Base-by-base conservation (phyloP, 1,284 basidiomycete species). In the Trametes hirsuta region DNA sequence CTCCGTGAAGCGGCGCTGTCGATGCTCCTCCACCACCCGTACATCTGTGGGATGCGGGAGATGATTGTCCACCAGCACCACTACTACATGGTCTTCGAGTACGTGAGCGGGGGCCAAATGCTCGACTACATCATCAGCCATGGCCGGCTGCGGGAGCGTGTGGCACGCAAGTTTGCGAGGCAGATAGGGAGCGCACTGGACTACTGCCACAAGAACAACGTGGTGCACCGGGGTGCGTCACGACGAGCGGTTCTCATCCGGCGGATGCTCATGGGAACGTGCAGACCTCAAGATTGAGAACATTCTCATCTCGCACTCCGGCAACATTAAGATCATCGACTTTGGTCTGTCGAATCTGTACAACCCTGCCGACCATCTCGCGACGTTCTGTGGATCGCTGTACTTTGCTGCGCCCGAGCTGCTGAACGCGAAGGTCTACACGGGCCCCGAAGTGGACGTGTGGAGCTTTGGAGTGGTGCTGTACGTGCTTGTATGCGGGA, bases 251-350 rank as follows among this genome's bases (percentile, higher is more conserved):
- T 58, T 14, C 12, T 56, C n/a, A 60, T 47, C 45, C 11, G 52
- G 15, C 47, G 15, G 34, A 11, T 55, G 46, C 48, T 59, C 45
- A 57, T 55, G 57, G 59, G 66, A 49, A 62, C 53, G 39, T 21
- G 6, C 49, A 81, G 94, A 99, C 78, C 87, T 99, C 66, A 99
- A 99, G 82, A 99, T 99, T 71, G 95, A 99, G 77, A 99, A 98
- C 77, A 99, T 99, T 69, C 90, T 99, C 70, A 98, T 99, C 69
- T 98, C 95, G 1, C 95, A 97, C 68, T 94, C 94, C 1, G 97
- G 97, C 12, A 98, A 98, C 77, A 98, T 98, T 84, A 99, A 99
- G 82, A 98, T 99, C 64, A 99, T 99, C 75, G 97, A 99, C 76
- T 99, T 99, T 77, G 97, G 97, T 46, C 83, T 99, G 10, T 98